Base-by-base conservation (phyloP, 805 yeast genomes). In the Wickerhamiella bombiphila region DNA sequence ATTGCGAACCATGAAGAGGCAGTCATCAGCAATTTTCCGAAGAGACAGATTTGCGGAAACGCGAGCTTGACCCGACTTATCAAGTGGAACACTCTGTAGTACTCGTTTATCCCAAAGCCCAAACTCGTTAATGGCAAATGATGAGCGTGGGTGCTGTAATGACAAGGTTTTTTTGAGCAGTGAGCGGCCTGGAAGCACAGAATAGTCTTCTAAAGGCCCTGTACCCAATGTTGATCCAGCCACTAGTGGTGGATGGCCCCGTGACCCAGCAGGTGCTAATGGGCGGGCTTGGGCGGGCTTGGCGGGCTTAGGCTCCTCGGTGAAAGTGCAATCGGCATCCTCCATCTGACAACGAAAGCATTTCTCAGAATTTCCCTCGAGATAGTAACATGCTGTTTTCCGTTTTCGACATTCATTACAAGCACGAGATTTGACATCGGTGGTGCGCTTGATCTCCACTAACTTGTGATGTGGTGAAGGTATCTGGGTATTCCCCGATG, bases 81-180 rank as follows among this genome's bases (percentile, higher is more conserved):
- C 78, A 21, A 76, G 55, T 22, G 66, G 69, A 25, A 82, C 72
- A 29, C 69, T 60, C 42, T 79, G 76, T 16, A 88, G 63, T 19
- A 88, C 64, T 11, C 71, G 66, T 19, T 72, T 64, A 54, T 88
- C 97, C 53, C 76, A 82, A 21, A 80, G 67, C 14, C 95, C 83
- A 0, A 94, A 80, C 1, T 93, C 76, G 1, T 97, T 96, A 16
- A 86, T 76, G 49, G 74, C 80, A 51, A 82, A 82, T 15, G 94
- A 78, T 0, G 94, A 83, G 40, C 95, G 63, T 1, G 97, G 95
- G 50, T 76, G 82, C 53, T 83, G 95, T 16, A 81, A 59, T n/a
- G 80, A 70, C 22, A 76, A 61, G 0, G 85, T 76, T 47, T 72
- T 75, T 49, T 75, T 76, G 45, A 78, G 63, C 19, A 78, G 56